Evolutionary conservation across 441 rosid species (phyloP).

Genomic region (Jatropha multifida): DNA sequence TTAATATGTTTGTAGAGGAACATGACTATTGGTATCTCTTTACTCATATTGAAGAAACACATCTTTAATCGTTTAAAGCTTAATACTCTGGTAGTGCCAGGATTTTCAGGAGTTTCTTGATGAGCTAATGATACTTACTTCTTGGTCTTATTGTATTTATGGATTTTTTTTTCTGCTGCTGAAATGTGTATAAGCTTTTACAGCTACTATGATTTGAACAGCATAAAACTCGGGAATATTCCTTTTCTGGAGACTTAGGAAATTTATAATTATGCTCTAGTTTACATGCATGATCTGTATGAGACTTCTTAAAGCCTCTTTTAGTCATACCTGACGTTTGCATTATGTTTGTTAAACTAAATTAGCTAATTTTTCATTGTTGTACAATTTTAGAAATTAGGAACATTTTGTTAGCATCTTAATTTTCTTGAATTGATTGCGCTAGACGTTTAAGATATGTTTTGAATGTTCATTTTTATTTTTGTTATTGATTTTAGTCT

Average conservation of each 20-base stretch:
- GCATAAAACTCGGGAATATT: neutral
- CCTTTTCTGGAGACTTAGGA: neutral
- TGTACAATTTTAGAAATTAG: too few species aligned
- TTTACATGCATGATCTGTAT: neutral
- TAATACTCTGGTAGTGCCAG: neutral
- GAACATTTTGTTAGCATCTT: neutral
- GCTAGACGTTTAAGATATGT: neutral
- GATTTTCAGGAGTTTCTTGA: neutral
- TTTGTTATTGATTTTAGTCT: neutral
- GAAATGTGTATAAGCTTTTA: neutral
- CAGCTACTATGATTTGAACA: too few species aligned
- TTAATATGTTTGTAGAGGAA: neutral
- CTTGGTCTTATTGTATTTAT: neutral
- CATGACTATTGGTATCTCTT: neutral
- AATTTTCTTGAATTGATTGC: neutral
- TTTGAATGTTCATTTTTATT: neutral
- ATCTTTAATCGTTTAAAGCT: neutral
- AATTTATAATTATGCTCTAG: neutral
- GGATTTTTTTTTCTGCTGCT: neutral
- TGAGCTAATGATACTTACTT: neutral
- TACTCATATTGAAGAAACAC: neutral
- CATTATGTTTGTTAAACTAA: neutral
- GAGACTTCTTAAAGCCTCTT: neutral
- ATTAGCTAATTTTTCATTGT: neutral
- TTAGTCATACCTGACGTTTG: neutral